Percentiles rank a stretch among this genome's conserved stretches.
Evolutionary conservation across 1,139 yeast genomes (phyloP).

Genomic region (Magnusiomyces suaveolens): DNA sequence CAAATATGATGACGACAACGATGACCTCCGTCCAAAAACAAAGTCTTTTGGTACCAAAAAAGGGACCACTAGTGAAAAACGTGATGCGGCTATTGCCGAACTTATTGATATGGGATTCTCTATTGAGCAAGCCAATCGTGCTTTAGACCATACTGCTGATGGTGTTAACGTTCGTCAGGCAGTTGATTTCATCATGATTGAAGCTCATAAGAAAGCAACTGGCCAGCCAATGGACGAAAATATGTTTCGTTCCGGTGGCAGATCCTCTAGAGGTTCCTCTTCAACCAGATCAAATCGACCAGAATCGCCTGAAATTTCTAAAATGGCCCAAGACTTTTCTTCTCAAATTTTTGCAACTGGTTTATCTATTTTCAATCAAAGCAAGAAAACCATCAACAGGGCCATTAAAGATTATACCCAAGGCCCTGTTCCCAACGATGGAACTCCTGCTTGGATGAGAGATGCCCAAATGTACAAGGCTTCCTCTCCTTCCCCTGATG

Average conservation of each 20-base stretch:
- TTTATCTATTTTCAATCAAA: conserved; percentile 48
- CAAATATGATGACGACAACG: background rate
- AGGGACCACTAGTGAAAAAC: conserved; percentile 19
- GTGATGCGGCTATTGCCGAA: conserved; percentile 56
- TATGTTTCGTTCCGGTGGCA: background rate
- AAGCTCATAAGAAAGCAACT: conserved; percentile 39
- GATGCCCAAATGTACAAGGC: conserved; percentile 32
- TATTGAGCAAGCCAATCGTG: conserved; percentile 49
- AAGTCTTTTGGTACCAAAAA: background rate
- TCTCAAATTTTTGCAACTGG: conserved; percentile 56
- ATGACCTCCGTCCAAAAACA: background rate
- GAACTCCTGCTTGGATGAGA: conserved; percentile 75
- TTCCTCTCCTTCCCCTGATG: conserved; percentile 1
- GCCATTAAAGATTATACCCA: conserved; percentile 51
- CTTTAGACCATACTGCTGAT: conserved; percentile 43
- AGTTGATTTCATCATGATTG: conserved; percentile 55
- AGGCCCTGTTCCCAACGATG: conserved; percentile 31
- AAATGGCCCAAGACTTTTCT: conserved; percentile 52
- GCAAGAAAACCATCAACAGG: conserved; percentile 52
- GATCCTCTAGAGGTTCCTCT: conserved; percentile 12
- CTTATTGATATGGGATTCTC: conserved; percentile 74
- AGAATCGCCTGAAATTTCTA: conserved; percentile 30
- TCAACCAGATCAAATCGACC: conserved; percentile 5
- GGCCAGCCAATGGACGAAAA: conserved; percentile 8
- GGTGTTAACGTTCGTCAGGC: conserved; percentile 60